A percentile compares a stretch with the other conserved stretches of the same genome.
These are phyloP conservation scores for Camellia lanceoleosa DNA, from an alignment of 148 eudicot genomes.

Conservation along the genomic window DNA sequence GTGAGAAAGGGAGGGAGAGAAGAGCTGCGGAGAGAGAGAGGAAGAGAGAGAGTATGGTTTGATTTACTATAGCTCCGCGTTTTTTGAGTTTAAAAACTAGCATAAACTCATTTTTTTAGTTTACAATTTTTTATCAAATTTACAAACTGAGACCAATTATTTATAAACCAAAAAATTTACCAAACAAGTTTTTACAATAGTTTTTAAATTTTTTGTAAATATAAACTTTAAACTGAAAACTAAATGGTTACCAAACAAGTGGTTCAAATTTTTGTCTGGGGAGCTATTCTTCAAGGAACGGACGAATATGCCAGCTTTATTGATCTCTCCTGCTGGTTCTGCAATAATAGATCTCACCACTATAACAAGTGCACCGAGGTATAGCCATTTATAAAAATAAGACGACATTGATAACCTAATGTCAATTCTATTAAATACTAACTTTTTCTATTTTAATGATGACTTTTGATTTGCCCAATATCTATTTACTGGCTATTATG, in stretches of 20 bases:
- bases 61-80: no score
- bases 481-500: not conserved
- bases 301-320: not conserved
- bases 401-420: not conserved
- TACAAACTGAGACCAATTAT: no score
- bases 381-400: not conserved
- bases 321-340: conserved; percentile 4
- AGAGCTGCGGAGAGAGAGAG: no score
- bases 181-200: no score
- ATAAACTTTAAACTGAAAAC: no score
- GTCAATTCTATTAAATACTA: not conserved
- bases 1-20: no score
- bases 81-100: no score
- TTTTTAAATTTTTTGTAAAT: no score
- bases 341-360: not conserved
- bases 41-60: no score
- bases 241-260: not conserved
- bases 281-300: not conserved
- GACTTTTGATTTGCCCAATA: not conserved
- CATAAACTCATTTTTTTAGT: no score
- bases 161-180: no score
- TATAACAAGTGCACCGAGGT: not conserved
- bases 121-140: no score
- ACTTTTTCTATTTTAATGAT: not conserved
- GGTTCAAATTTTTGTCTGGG: not conserved